These are phyloP conservation scores for Barnettozyma pratensis DNA, from an alignment of 805 yeast species.

Conservation along the genomic window DNA sequence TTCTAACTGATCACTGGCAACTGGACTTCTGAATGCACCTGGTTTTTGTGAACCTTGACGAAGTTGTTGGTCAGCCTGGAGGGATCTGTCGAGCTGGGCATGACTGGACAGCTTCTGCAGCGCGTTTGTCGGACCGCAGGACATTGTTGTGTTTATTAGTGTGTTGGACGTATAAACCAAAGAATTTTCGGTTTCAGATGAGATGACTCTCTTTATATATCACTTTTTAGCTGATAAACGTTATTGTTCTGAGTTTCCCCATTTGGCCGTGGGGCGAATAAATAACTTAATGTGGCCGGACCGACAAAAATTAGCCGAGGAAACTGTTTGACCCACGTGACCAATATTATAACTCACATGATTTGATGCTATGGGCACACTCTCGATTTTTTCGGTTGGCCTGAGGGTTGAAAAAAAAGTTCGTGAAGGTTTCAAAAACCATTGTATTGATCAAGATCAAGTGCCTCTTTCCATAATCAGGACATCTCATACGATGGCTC, in stretches of 20 bases:
- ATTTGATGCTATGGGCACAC: too few relatives aligned
- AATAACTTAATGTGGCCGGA: too few relatives aligned
- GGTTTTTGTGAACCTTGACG: slow-evolving; percentile 8
- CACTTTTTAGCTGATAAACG: not conserved
- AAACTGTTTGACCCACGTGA: not conserved
- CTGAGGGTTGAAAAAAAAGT: too few relatives aligned
- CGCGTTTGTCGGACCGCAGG: slow-evolving; percentile 24
- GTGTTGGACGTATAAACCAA: too few relatives aligned
- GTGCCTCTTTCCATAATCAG: too few relatives aligned
- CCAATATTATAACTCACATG: not conserved
- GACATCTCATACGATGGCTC: not conserved
- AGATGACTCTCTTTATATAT: not conserved
- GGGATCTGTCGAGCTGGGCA: slow-evolving; percentile 22
- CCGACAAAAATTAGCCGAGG: too few relatives aligned
- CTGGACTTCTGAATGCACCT: slow-evolving; percentile 10
- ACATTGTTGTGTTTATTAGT: not conserved
- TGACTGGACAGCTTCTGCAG: slow-evolving; percentile 21
- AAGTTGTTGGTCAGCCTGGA: slow-evolving; percentile 19
- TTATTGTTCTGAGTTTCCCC: not conserved
- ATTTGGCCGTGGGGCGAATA: not conserved
- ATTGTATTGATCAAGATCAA: too few relatives aligned
- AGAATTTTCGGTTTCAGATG: not conserved
- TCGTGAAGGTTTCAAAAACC: too few relatives aligned
- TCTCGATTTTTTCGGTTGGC: not conserved
- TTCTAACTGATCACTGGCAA: slow-evolving; percentile 13